phyloP scores from a whole-genome alignment of 345 rosid genomes.

The Trapa bicornis region DNA sequence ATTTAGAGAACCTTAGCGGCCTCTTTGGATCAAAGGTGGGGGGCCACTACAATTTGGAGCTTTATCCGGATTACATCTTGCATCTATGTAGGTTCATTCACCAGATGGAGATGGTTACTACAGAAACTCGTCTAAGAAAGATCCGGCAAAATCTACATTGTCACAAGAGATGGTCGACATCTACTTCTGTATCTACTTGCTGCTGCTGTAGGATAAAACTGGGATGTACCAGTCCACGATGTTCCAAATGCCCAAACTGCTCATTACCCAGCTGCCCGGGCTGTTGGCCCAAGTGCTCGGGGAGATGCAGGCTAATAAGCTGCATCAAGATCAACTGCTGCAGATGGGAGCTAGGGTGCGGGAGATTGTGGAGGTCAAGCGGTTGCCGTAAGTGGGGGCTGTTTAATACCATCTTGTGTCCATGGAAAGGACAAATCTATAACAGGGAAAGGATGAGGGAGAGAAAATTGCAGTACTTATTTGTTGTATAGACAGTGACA shows the following conservation, averaged over 20 bases:
- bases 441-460: no score
- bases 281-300: constrained; percentile 32
- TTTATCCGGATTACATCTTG: constrained; percentile 81
- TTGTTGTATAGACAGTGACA: no score
- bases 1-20: constrained; percentile 87
- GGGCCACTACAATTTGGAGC: constrained; percentile 95
- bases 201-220: constrained; percentile 54
- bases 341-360: constrained; percentile 22
- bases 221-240: constrained; percentile 19
- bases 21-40: constrained; percentile 99
- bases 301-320: constrained; percentile 16
- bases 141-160: constrained; percentile 41
- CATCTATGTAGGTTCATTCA: constrained; percentile 72
- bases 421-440: no score
- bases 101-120: constrained; percentile 80
- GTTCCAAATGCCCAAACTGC: constrained; percentile 15
- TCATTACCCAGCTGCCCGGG: constrained; percentile 30
- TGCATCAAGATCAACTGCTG: constrained; percentile 23
- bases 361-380: constrained; percentile 11
- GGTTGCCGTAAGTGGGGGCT: no score
- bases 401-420: no score
- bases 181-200: constrained; percentile 14
- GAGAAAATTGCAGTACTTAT: no score
- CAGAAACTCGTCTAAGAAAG: constrained; percentile 58
- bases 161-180: constrained; percentile 22